Conservation (phyloP, 495 filamentous ascomycete species). For the Tirmania nivea region DNA sequence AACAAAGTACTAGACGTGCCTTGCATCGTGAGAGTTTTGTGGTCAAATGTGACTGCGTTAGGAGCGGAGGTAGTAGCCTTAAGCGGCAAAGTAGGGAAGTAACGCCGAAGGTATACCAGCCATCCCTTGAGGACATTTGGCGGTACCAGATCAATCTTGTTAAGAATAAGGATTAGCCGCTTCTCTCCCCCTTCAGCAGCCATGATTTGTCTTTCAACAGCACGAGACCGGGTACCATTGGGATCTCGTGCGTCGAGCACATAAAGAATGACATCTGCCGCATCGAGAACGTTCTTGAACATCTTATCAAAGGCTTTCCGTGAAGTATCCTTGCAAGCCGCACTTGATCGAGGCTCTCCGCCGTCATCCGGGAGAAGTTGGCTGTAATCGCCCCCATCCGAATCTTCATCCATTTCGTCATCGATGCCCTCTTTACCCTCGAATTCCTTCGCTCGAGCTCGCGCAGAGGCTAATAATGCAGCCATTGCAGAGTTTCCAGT, state of each 20-base stretch:
- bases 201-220: constrained; percentile 77
- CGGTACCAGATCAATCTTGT: constrained; percentile 91
- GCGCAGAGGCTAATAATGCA: constrained; percentile 74
- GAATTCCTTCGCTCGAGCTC: constrained; percentile 65
- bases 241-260: constrained; percentile 88
- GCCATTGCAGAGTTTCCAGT: constrained; percentile 72
- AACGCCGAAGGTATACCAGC: constrained; percentile 67
- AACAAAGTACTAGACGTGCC: constrained; percentile 74
- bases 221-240: constrained; percentile 70
- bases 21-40: constrained; percentile 69
- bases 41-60: constrained; percentile 81
- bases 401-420: constrained; percentile 36
- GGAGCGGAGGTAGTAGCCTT: constrained; percentile 67
- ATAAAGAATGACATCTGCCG: constrained; percentile 80
- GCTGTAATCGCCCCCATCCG: constrained; percentile 27
- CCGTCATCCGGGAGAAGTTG: constrained; percentile 2
- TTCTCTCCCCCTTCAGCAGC: constrained; percentile 63
- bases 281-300: constrained; percentile 82
- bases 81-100: constrained; percentile 80
- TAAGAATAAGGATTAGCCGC: constrained; percentile 76
- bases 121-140: constrained; percentile 59
- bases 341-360: constrained; percentile 17
- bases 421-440: constrained; percentile 33
- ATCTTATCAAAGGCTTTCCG: constrained; percentile 79
- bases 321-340: constrained; percentile 43